Conservation (phyloP, 2,329 filamentous ascomycete species). For the Alternaria rosae region DNA sequence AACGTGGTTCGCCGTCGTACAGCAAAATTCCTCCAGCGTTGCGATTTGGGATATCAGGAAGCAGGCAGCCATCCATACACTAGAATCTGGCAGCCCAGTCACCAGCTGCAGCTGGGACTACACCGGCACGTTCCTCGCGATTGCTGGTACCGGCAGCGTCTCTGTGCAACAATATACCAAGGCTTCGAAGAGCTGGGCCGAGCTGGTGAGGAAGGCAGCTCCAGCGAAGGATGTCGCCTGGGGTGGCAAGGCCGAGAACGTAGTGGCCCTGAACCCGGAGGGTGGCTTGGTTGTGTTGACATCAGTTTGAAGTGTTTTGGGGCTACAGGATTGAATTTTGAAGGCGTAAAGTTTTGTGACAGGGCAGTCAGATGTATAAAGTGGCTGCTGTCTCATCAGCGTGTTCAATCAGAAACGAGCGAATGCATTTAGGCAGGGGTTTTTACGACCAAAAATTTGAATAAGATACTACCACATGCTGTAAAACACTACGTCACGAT, state of each 20-base stretch:
- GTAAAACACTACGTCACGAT: background rate
- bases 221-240: slow-evolving; percentile 77
- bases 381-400: background rate
- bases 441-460: background rate
- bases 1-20: slow-evolving; percentile 88
- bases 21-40: slow-evolving; percentile 77
- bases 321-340: background rate
- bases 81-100: slow-evolving; percentile 83
- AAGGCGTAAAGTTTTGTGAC: background rate
- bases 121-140: slow-evolving; percentile 89
- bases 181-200: slow-evolving; percentile 84
- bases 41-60: slow-evolving; percentile 94
- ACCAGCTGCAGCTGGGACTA: slow-evolving; percentile 88
- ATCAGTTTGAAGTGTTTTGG: slow-evolving; percentile 16
- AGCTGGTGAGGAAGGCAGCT: slow-evolving; percentile 79
- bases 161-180: slow-evolving; percentile 92
- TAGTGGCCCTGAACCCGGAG: slow-evolving; percentile 77
- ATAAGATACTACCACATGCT: background rate
- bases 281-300: slow-evolving; percentile 78
- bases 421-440: slow-evolving; percentile 11
- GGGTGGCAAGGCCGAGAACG: slow-evolving; percentile 75
- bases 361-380: background rate
- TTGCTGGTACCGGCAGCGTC: slow-evolving; percentile 78
- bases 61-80: slow-evolving; percentile 78
- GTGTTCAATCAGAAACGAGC: background rate